Base-by-base conservation (phyloP, 305 asterid genomes). In the Striga hermonthica region DNA sequence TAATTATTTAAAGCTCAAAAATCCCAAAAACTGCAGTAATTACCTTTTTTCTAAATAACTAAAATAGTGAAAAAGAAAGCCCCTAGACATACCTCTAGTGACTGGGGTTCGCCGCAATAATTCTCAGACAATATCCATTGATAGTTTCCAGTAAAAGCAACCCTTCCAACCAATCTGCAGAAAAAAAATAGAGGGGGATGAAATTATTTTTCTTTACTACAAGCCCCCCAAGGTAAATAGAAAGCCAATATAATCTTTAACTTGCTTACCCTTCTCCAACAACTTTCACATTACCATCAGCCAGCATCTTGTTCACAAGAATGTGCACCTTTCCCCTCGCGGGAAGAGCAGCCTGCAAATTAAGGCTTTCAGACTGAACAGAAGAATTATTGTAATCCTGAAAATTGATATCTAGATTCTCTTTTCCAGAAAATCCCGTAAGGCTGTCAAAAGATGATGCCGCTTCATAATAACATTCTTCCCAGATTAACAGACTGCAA, bases 401-500 rank as follows among this genome's bases (percentile, higher is more conserved):
- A 43, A 78, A 74, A 69, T 62, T 63, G 36, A 58, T 9, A 50
- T 69, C 74, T 16, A 68, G 71, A 75, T 72, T 77, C 57, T 60
- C 57, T 68, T 47, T 62, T 64, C 75, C 81, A 40, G 83, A 64
- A 65, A 49, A 66, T 41, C 73, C 82, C 39, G 80, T 63, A 60
- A 41, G 71, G 56, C 79, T 68, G 34, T 22, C 31, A 22, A 72
- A 67, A 70, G 67, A 75, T 7, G 76, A 56, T 56, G 57, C 57
- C 0, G 78, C 76, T 45, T 76, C 87, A 60, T 75, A 73, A 72
- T 76, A 87, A 80, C 85, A 83, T 67, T 87, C 95, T 70, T 87
- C 92, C 90, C 85, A 85, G 68, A 87, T 80, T 77, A 87, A 78
- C 72, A 85, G 75, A 82, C 95, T 87, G 85, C 68, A 59, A 74